These are phyloP conservation scores for Penicillium salamii DNA, from an alignment of 495 filamentous ascomycete genomes.

Conservation along the genomic window DNA sequence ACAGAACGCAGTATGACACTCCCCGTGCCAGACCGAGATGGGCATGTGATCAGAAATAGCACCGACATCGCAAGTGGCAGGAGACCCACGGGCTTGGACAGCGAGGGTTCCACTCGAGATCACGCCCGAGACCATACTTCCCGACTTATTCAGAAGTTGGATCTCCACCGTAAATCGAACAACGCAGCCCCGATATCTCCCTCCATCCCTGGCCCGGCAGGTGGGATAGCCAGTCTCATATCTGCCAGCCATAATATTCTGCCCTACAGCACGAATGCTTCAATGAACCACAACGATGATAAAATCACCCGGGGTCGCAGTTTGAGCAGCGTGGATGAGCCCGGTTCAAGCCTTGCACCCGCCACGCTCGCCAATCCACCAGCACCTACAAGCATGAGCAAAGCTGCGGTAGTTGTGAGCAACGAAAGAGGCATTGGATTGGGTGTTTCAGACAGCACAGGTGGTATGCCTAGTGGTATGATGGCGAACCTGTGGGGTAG, in stretches of 20 bases:
- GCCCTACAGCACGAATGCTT: conserved; percentile 50
- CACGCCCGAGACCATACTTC: conserved; percentile 74
- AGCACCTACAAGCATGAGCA: conserved; percentile 82
- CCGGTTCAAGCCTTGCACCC: conserved; percentile 72
- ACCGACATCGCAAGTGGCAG: conserved; percentile 61
- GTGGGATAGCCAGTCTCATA: conserved; percentile 84
- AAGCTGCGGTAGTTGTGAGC: conserved; percentile 76
- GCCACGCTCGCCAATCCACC: conserved; percentile 81
- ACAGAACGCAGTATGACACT: conserved; percentile 63
- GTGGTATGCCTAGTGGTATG: conserved; percentile 74
- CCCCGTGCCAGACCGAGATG: conserved; percentile 63
- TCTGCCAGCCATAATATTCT: conserved; percentile 80
- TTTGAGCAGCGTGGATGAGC: conserved; percentile 36
- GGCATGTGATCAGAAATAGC: conserved; percentile 56
- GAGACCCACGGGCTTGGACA: conserved; percentile 46
- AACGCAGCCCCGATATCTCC: conserved; percentile 40
- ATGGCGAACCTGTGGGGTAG: conserved; percentile 94
- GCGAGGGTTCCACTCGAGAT: conserved; percentile 57
- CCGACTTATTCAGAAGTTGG: conserved; percentile 87
- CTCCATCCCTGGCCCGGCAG: conserved; percentile 41
- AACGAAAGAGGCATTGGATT: conserved; percentile 67
- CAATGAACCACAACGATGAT: conserved; percentile 30
- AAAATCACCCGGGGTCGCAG: conserved; percentile 31
- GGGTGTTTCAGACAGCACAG: conserved; percentile 56
- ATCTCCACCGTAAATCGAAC: conserved; percentile 79